Evolutionary conservation across 208 protist genomes (phyloP).

Genomic region (Trypanosoma cruzi): DNA sequence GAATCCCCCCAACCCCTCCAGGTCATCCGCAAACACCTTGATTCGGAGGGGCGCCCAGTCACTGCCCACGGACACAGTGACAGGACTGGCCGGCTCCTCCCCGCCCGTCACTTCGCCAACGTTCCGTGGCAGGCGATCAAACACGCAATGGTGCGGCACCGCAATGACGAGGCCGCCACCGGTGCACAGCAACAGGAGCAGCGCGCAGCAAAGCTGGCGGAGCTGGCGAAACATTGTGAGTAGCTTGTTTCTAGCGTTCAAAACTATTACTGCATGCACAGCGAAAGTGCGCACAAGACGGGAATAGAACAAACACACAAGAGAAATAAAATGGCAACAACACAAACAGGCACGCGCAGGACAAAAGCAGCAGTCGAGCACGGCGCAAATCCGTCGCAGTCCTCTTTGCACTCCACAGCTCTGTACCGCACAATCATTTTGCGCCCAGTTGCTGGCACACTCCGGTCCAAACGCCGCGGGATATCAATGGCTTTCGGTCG

Average conservation of each 20-base stretch:
- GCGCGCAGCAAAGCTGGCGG: background rate
- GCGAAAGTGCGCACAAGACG: background rate
- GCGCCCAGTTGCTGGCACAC: too few relatives aligned
- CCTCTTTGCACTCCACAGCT: too few relatives aligned
- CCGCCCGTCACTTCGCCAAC: background rate
- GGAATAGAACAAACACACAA: too few relatives aligned
- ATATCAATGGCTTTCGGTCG: too few relatives aligned
- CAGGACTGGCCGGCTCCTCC: background rate
- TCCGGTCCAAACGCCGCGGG: too few relatives aligned
- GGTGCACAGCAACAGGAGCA: background rate
- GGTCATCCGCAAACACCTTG: background rate
- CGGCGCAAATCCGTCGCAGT: too few relatives aligned
- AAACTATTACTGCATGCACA: background rate
- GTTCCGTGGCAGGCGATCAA: background rate
- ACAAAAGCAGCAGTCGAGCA: too few relatives aligned
- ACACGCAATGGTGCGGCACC: background rate
- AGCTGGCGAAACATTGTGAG: background rate
- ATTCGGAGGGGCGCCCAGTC: background rate
- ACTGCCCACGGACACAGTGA: background rate
- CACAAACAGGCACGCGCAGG: too few relatives aligned
- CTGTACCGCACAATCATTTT: too few relatives aligned
- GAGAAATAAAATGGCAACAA: too few relatives aligned
- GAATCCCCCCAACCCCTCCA: too few relatives aligned
- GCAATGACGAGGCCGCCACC: background rate
- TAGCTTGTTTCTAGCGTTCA: background rate